Evolutionary conservation across 306 rosid genomes (phyloP).

Genomic region (Cucurbita ficifolia): DNA sequence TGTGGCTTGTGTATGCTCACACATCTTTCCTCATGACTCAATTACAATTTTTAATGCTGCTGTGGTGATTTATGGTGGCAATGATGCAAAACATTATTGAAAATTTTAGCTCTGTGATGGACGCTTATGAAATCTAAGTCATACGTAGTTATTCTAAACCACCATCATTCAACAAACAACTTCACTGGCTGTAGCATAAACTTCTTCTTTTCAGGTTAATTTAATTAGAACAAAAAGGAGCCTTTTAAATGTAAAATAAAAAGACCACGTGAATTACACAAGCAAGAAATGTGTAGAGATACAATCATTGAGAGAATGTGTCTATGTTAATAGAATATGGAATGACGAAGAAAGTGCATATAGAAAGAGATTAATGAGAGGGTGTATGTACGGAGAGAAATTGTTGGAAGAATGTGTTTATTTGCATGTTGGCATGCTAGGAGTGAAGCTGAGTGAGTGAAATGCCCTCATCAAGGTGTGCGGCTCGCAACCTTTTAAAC

Average conservation of each 20-base stretch:
- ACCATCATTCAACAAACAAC: neutral
- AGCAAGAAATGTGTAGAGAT: neutral
- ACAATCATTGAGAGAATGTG: neutral
- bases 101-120: neutral
- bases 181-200: neutral
- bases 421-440: neutral
- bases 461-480: neutral
- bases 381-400: neutral
- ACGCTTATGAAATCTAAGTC: neutral
- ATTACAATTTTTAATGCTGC: neutral
- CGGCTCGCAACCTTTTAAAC: neutral
- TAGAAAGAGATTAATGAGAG: neutral
- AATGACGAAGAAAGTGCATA: neutral
- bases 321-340: neutral
- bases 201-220: neutral
- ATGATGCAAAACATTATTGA: neutral
- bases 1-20: neutral
- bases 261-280: neutral
- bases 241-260: neutral
- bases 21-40: neutral
- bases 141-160: neutral
- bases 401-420: neutral
- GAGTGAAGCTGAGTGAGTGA: neutral
- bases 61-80: neutral
- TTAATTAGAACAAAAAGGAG: neutral